phyloP scores from a whole-genome alignment of 768 basidiomycete species.

The Phlebiopsis gigantea region DNA sequence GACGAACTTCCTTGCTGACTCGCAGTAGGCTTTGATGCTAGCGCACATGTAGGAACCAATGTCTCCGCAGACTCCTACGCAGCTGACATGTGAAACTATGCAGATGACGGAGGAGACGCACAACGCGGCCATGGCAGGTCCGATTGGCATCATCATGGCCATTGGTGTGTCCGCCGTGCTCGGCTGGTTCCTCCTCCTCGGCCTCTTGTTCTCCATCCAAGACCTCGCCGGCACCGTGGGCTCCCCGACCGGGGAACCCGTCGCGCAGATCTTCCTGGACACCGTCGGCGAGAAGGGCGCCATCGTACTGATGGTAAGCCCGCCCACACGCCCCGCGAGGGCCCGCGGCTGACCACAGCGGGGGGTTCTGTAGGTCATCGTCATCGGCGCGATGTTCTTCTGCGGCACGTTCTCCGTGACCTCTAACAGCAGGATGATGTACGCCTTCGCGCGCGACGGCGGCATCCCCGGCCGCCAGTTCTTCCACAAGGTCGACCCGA shows the following conservation, averaged over 20 bases:
- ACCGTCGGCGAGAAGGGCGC: conserved; percentile 71
- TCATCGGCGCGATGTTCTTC: conserved; percentile 71
- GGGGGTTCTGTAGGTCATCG: conserved; percentile 40
- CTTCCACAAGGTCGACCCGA: conserved; percentile 56
- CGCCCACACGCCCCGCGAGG: background rate
- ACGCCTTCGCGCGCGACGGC: conserved; percentile 72
- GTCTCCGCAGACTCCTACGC: background rate
- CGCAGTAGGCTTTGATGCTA: conserved; percentile 61
- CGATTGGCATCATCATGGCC: conserved; percentile 63
- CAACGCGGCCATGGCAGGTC: conserved; percentile 54
- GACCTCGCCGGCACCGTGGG: conserved; percentile 51
- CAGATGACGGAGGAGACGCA: conserved; percentile 79
- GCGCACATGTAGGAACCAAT: conserved; percentile 56
- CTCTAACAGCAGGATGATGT: conserved; percentile 81
- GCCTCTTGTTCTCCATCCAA: conserved; percentile 74
- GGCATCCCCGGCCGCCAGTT: conserved; percentile 64
- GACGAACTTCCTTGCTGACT: background rate
- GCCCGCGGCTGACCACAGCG: background rate
- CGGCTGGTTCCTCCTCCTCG: conserved; percentile 71
- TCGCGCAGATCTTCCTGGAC: conserved; percentile 75
- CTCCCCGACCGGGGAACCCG: conserved; percentile 59
- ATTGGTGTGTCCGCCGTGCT: conserved; percentile 69
- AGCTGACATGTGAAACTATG: too few relatives aligned
- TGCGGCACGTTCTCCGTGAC: conserved; percentile 78
- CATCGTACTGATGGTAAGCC: conserved; percentile 61